Conservation (phyloP, 1,284 basidiomycete genomes). For the Neonothopanus nambi region DNA sequence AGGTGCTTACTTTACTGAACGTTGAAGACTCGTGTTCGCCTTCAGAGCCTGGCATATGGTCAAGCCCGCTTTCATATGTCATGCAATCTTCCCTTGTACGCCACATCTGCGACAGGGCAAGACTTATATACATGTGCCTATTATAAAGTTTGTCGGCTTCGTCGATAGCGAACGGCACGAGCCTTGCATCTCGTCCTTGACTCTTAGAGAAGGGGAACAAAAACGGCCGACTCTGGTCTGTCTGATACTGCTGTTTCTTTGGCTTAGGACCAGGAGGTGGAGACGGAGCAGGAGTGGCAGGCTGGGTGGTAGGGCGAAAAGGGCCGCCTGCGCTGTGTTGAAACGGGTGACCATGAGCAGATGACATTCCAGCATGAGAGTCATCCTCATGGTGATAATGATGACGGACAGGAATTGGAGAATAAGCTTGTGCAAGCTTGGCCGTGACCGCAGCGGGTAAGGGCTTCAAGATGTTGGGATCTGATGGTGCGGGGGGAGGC, state of each 20-base stretch:
- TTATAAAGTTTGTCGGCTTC: constrained; percentile 93
- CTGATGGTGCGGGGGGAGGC: constrained; percentile 26
- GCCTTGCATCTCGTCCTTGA: constrained; percentile 49
- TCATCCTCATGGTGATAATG: constrained; percentile 88
- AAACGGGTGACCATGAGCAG: constrained; percentile 44
- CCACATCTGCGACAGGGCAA: constrained; percentile 94
- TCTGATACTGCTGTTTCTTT: constrained; percentile 99
- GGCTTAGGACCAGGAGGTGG: constrained; percentile 89
- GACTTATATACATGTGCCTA: constrained; percentile 88
- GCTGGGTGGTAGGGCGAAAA: constrained; percentile 60
- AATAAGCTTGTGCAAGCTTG: constrained; percentile 85
- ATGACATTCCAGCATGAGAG: constrained; percentile 39
- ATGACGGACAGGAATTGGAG: constrained; percentile 90
- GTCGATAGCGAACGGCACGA: constrained; percentile 93
- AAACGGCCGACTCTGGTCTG: constrained; percentile 93
- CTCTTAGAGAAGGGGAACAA: constrained; percentile 89
- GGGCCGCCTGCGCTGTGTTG: constrained; percentile 44
- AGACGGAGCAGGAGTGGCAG: constrained; percentile 85
- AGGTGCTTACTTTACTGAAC: constrained; percentile 40
- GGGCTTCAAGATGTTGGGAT: constrained; percentile 33
- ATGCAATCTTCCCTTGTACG: constrained; percentile 93
- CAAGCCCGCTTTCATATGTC: constrained; percentile 89
- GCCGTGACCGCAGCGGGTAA: constrained; percentile 46
- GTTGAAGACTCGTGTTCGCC: constrained; percentile 52
- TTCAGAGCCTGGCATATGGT: constrained; percentile 70